Base-by-base conservation (phyloP, 495 filamentous ascomycete species). In the Lasiosphaeriaceae sp. region DNA sequence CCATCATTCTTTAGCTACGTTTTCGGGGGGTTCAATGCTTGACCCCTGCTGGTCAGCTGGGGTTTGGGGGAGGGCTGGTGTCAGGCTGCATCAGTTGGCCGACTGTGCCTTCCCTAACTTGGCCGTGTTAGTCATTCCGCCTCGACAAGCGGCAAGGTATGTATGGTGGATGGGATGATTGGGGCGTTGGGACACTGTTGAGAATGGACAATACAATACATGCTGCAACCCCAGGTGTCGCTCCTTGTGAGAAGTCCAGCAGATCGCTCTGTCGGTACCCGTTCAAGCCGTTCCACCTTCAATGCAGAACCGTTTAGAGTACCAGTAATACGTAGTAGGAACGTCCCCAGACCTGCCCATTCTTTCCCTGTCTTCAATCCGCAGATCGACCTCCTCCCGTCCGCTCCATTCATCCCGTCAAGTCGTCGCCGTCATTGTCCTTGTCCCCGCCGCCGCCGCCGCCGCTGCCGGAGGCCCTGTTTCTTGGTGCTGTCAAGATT, bases 1-100 rank as follows among this genome's bases (percentile, higher is more conserved):
- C 49, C 50, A 60, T 63, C 61, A 63, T 31, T 53, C n/a, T 47
- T 31, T 26, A 16, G 46, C 46, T 41, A 43, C 55, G 7, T 21
- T 9, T 31, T 35, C 52, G 12, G 19, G 31, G 39, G 22, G 14
- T 19, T 16, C 21, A 29, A 26, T 17, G 26, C 17, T 19, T 29
- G 44, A 50, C 45, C 41, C 34, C 8, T 16, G 39, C 12, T 17
- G n/a, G 54, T 31, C 9, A 9, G 4, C 26, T 9, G 26, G 26
- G 26, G 26, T 31, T 9, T 9, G 3, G 26, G 26, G 26, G 26
- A 3, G 26, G 26, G 26, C 26, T 31, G 26, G 4, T 31, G 26
- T 31, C 9, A 31, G 39, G 39, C 39, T 43, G 39, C 39, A 5
- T 43, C 39, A 43, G 39, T 43, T 43, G 39, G 39, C 39, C 39